A percentile compares a stretch with the other conserved stretches of the same genome.
Conservation (phyloP, 257 asterid species). For the Salvia rosmarinus region DNA sequence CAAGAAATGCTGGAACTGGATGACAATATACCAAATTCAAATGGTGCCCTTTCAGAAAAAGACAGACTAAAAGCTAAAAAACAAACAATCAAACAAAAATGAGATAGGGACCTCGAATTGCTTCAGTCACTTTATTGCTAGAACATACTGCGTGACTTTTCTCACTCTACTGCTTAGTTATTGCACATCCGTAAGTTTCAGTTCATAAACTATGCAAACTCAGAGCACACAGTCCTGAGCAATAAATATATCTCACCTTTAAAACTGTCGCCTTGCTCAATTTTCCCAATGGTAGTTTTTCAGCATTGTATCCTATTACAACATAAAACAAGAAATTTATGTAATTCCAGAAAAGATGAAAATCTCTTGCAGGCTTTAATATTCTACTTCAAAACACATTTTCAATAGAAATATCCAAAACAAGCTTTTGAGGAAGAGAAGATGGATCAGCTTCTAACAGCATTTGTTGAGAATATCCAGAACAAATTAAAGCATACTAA, state of each 20-base stretch:
- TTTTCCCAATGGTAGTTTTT: conserved; percentile 89
- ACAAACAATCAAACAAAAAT: background rate
- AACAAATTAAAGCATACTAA: conserved; percentile 14
- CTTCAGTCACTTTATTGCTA: background rate
- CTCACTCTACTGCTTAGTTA: background rate
- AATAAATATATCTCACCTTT: conserved; percentile 58
- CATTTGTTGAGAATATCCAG: background rate
- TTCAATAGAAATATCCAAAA: conserved; percentile 2
- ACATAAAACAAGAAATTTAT: conserved; percentile 25
- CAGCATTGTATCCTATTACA: conserved; percentile 87
- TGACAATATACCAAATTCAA: conserved; percentile 14
- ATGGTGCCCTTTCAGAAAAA: background rate
- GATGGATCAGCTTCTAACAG: conserved; percentile 18
- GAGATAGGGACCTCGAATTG: background rate
- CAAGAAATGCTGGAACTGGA: conserved; percentile 10
- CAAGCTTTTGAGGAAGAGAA: conserved; percentile 24
- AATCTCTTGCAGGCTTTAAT: conserved; percentile 7
- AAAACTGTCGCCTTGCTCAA: conserved; percentile 87
- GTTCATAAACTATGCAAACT: conserved; percentile 24
- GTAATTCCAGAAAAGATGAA: background rate
- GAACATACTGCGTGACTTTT: background rate
- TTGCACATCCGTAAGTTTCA: conserved; percentile 15
- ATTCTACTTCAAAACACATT: conserved; percentile 17
- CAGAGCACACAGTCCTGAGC: conserved; percentile 5
- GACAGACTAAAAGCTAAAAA: background rate